Evolutionary conservation across 2,329 filamentous ascomycete species (phyloP).

Genomic region (Colletotrichum sp.): DNA sequence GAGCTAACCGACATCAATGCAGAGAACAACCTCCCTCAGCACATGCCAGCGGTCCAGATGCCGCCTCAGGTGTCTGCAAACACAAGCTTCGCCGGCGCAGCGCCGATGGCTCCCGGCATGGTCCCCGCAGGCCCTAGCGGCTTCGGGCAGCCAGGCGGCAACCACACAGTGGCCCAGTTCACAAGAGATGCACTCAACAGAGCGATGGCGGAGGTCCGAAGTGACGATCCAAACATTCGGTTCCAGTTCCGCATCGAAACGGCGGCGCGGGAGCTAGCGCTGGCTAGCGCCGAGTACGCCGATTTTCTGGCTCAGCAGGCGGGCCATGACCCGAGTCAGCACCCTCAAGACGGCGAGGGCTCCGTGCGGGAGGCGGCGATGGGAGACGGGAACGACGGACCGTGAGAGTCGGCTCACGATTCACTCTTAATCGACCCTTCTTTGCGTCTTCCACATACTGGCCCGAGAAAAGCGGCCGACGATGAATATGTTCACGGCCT

Average conservation of each 20-base stretch:
- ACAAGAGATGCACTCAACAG: slow-evolving; percentile 49
- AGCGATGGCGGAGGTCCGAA: slow-evolving; percentile 50
- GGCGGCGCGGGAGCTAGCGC: slow-evolving; percentile 58
- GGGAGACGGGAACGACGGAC: slow-evolving; percentile 22
- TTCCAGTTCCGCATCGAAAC: slow-evolving; percentile 58
- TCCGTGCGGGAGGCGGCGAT: slow-evolving; percentile 16
- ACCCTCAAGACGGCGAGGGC: slow-evolving; percentile 21
- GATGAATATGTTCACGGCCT: not conserved
- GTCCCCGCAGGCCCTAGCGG: slow-evolving; percentile 30
- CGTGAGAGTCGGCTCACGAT: not conserved
- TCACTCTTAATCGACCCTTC: not conserved
- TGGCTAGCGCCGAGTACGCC: slow-evolving; percentile 57
- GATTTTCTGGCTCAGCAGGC: slow-evolving; percentile 40
- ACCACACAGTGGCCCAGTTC: slow-evolving; percentile 14
- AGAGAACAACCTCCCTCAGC: slow-evolving; percentile 53
- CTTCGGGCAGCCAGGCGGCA: slow-evolving; percentile 11
- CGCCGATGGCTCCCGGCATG: slow-evolving; percentile 24
- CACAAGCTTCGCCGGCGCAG: slow-evolving; percentile 33
- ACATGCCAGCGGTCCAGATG: slow-evolving; percentile 32
- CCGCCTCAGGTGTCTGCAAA: slow-evolving; percentile 32
- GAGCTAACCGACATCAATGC: not conserved
- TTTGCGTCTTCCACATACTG: not conserved
- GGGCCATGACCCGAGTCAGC: slow-evolving; percentile 27
- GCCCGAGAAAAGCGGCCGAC: not conserved
- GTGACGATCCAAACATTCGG: slow-evolving; percentile 47